phyloP scores from a whole-genome alignment of 2,329 filamentous ascomycete genomes.

The Cladosporium colombiae region DNA sequence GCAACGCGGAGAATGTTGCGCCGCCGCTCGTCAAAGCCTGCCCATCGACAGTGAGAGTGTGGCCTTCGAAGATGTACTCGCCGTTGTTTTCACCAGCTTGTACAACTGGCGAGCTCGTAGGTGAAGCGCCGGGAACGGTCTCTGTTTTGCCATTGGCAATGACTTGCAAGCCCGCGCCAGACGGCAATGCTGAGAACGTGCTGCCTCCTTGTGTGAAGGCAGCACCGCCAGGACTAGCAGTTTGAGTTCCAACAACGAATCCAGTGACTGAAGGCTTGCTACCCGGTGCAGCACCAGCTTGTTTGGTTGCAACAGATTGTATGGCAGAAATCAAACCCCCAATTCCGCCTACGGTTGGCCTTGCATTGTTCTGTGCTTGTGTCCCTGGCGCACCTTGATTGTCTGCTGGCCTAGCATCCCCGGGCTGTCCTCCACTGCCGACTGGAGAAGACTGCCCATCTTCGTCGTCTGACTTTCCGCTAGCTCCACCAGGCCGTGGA shows the following conservation, averaged over 20 bases:
- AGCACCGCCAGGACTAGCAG: not conserved
- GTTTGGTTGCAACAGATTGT: slow-evolving; percentile 1
- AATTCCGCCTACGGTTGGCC: not conserved
- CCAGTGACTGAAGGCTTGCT: not conserved
- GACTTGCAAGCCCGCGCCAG: slow-evolving; percentile 10
- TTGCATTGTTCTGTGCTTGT: not conserved
- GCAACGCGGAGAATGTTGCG: not conserved
- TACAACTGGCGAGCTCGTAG: not conserved
- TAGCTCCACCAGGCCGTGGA: not conserved
- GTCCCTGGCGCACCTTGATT: not conserved
- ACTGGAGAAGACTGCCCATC: not conserved
- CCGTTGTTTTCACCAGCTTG: not conserved
- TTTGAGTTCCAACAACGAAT: not conserved
- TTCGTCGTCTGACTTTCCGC: not conserved
- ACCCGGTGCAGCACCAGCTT: not conserved
- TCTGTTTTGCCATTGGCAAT: not conserved
- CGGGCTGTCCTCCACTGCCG: not conserved
- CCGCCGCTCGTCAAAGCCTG: not conserved
- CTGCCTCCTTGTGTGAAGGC: not conserved
- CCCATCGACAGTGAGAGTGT: not conserved
- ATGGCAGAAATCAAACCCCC: not conserved
- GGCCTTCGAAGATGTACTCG: slow-evolving; percentile 5
- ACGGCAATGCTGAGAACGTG: slow-evolving; percentile 12
- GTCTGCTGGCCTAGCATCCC: not conserved
- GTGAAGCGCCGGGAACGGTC: not conserved